These are phyloP conservation scores for Pseudogymnoascus sp. DNA, from an alignment of 2,329 filamentous ascomycete species.

Conservation along the genomic window DNA sequence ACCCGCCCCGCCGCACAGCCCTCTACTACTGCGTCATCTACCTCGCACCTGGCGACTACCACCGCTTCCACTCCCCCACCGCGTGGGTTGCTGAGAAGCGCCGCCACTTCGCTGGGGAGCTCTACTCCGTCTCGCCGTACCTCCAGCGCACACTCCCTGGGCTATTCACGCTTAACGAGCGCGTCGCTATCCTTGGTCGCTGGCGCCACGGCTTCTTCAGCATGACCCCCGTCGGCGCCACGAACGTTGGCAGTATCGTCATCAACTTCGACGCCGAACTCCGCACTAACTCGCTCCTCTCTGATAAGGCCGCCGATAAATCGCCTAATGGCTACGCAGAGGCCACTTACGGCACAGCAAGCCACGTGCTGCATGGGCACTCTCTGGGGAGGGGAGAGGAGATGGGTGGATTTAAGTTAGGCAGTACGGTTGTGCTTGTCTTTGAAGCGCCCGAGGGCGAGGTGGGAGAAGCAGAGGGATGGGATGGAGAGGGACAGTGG, in stretches of 20 bases:
- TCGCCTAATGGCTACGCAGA: constrained; percentile 88
- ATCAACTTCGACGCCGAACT: constrained; percentile 96
- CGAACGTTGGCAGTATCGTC: constrained; percentile 93
- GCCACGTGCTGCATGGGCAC: constrained; percentile 70
- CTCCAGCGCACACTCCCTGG: constrained; percentile 87
- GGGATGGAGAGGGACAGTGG: constrained; percentile 44
- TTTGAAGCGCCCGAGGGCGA: constrained; percentile 80
- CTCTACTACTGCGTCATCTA: constrained; percentile 95
- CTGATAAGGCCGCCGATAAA: constrained; percentile 83
- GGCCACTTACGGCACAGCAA: constrained; percentile 77
- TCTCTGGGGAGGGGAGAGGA: constrained; percentile 83
- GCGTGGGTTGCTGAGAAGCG: constrained; percentile 92
- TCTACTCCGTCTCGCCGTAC: constrained; percentile 93
- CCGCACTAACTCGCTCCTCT: constrained; percentile 83
- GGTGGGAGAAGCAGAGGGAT: constrained; percentile 47
- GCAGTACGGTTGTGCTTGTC: constrained; percentile 89
- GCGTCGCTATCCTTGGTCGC: constrained; percentile 83
- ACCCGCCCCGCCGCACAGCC: constrained; percentile 46
- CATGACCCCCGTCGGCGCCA: constrained; percentile 91
- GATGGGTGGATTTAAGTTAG: constrained; percentile 96
- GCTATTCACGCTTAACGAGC: constrained; percentile 93
- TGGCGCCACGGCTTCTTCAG: constrained; percentile 98
- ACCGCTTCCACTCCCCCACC: constrained; percentile 92
- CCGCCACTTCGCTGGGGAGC: constrained; percentile 94
- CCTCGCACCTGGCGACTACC: constrained; percentile 93